Base-by-base conservation (phyloP, 371 early-diverging fungal species). In the Rhizopus sp. region DNA sequence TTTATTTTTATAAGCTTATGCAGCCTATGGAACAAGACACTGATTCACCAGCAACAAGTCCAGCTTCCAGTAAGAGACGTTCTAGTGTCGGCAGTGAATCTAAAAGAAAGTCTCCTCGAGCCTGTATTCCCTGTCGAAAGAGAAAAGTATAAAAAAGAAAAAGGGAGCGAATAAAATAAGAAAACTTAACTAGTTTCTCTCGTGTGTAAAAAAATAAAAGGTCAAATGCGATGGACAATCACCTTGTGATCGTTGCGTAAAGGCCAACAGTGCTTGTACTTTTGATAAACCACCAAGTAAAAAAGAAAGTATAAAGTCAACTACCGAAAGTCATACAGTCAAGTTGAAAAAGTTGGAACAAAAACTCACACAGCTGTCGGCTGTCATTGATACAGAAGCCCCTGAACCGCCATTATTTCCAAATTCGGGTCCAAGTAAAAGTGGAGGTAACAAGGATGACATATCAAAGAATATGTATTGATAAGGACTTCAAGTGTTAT, bases 121-220 rank as follows among this genome's bases (percentile, higher is more conserved):
- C 68, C 8, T 68, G 68, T 48, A 49, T 50, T 15, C 56, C 68
- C 8, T 68, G 68, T 50, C 39, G 63, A 33, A 63, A 68, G 57
- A 42, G 62, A 55, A 66, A 66, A 52, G 67, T 66, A 63, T 37
- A 30, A 46, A 51, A 38, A 39, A 35, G 5, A 31, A 39, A 29
- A 23, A 23, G 23, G 23, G 23, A 23, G 23, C 23, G 23, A 23
- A 23, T 23, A 23, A 23, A 23, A 23, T 23, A 23, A 23, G 23
- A 0, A 2, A 23, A 23, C 23, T 23, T 23, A 23, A 23, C 23
- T 23, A 23, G 5, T 7, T n/a, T 4, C 9, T 48, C 31, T 31
- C 35, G 8, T 29, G 16, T 34, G 15, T 31, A 17, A 8, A 35
- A 32, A 23, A 12, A 8, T 15, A 31, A 32, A 40, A 65, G 66